Base-by-base conservation (phyloP, 257 asterid genomes). In the Hygrophila difformis region DNA sequence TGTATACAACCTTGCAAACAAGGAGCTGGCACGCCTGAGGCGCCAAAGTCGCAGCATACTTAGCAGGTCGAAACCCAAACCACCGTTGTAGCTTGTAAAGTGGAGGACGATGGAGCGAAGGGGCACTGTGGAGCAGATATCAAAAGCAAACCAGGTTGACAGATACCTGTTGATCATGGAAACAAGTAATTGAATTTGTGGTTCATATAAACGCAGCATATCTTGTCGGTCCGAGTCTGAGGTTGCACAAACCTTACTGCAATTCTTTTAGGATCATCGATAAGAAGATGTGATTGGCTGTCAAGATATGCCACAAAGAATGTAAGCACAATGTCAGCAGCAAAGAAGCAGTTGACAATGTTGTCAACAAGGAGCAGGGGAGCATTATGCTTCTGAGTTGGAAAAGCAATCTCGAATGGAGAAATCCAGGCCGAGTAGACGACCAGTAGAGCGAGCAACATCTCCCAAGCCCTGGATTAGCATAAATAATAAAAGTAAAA, bases 381-480 rank as follows among this genome's bases (percentile, higher is more conserved):
- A 12, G 87, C 70, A 39, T 80, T 75, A 1, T 76, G 67, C 1
- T 86, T 69, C 70, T 59, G 75, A 54, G 64, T 70, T 8, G 50
- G 67, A 67, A 89, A 89, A 5, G 98, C 96, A 40, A 85, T 72
- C 79, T 85, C 93, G 49, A 89, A 86, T 2, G 96, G 93, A 18
- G 94, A 85, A 19, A 96, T 55, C 96, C 98, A 85, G 37, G 96
- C 96, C 1, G 98, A 89, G 72, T 89, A 89, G 28, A 72, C 84
- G 57, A 89, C 98, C 70, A 89, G 55, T 48, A 70, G 70, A 63
- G 82, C 94, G 13, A 85, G 77, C 67, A 79, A 89, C 33, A 82
- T 58, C 58, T 79, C 92, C 98, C 96, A 89, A 74, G 62, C 64
- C 65, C 96, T 85, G 81, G 67, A 49, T 56, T 41, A 22, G n/a